Evolutionary conservation across 352 stramenopile species (phyloP), one percentile per base, ranked within the genome.

Genomic region (Pythium pectinolyticum): DNA sequence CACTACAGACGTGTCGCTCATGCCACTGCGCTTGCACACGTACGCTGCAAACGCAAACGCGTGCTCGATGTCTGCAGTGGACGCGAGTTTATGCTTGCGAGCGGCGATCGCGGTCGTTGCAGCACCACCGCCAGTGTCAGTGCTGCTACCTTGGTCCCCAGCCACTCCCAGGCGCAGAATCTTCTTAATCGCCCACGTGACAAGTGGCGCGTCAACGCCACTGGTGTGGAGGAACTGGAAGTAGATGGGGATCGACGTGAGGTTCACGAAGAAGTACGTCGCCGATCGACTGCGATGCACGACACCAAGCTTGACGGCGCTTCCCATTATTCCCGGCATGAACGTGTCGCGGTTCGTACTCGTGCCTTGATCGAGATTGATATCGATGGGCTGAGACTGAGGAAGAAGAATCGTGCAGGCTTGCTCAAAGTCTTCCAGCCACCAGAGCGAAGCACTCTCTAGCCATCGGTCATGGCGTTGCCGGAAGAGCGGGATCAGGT

Each of bases 401-500:
- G 86, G 86, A 15, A 86, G 67, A 25, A 95, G 55, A 9, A 92
- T 75, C 10, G 77, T 74, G 37, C 77, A 87, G 1, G 86, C 80
- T 61, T 91, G 86, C n/a, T 95, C 84, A 67, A 90, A 95, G 30
- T 92, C 80, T 66, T 92, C 80, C 22, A 95, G 62, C 86, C 86
- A 95, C 86, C 86, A 95, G 19, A 93, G 31, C 19, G 80, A 81
- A 47, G 80, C 88, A 57, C 80, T 91, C 34, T 95, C 84, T 27
- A 95, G 69, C 82, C 84, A 95, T 7, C 80, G 77, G 22, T 92
- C 84, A 34, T 67, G 56, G 14, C 79, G 78, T 22, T 69, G 49
- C 25, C 79, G 84, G 40, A 92, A 93, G 39, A 80, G 54, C 10
- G 83, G 82, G 24, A 92, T 74, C 2, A 94, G 58, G 50, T 92